Base-by-base conservation (phyloP, 2,329 filamentous ascomycete species). In the Neonectria coccinea region DNA sequence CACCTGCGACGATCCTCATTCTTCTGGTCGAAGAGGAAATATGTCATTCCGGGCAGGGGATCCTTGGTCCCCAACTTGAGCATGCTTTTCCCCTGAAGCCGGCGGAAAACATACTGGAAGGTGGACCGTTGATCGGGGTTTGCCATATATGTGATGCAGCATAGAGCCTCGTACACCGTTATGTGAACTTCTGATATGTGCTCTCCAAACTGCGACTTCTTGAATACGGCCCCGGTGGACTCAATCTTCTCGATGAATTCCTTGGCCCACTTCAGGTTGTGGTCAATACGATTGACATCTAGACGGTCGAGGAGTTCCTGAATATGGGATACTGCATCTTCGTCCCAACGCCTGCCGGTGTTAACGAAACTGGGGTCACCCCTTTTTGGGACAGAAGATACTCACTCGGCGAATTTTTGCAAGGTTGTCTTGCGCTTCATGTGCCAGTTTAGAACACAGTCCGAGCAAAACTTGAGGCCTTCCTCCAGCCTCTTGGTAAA, bases 131-230 rank as follows among this genome's bases (percentile, higher is more conserved):
- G 83, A 4, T 84, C 82, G 1, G 84, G 81, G n/a, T 82, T 70
- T 48, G 80, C 85, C 65, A 97, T 83, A 75, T 97, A 93, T 1
- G 91, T 85, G 69, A 94, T 88, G 77, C 92, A 97, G 77, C 94
- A 97, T 56, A 98, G 82, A 0, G 92, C 91, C 77, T 98, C 95
- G 73, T 97, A 97, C 31, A 98, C 87, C 11, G 93, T 91, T 63
- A 96, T 87, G 55, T 97, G 86, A 7, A 92, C 88, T 29, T 87
- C 82, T 2, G 85, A 80, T 29, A 86, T 79, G 7, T 84, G 76
- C 20, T 80, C 79, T 12, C 82, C 82, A 41, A 87, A 79, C 56
- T 82, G 80, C 0, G 79, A 73, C 44, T 83, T 82, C 51, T 80
- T 82, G 75, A 86, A 86, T 2, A 76, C 75, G 2, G 79, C 80